Evolutionary conservation across 2,329 filamentous ascomycete genomes (phyloP).

Genomic region (Aspergillus pseudoviridinutans): DNA sequence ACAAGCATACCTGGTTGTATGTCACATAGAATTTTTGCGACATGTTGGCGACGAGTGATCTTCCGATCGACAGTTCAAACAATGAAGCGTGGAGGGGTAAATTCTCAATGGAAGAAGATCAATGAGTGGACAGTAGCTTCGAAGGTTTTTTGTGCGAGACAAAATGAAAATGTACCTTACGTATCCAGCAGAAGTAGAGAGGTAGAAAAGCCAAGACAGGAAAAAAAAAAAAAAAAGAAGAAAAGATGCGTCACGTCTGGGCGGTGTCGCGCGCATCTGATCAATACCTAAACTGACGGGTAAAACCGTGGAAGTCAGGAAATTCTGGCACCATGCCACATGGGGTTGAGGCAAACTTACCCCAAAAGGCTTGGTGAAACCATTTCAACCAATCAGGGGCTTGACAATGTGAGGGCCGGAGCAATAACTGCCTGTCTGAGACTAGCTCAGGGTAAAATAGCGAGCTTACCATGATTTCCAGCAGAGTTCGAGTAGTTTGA

Average conservation of each 20-base stretch:
- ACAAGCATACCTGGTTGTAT: slow-evolving; percentile 73
- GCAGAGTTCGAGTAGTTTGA: neutral
- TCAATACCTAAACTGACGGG: neutral
- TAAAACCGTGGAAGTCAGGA: neutral
- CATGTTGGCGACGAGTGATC: slow-evolving; percentile 51
- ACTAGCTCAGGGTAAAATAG: neutral
- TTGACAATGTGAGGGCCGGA: neutral
- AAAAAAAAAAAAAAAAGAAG: slow-evolving; percentile 1
- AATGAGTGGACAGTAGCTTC: neutral
- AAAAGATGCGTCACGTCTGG: neutral
- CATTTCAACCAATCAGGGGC: neutral
- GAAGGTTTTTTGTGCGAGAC: neutral
- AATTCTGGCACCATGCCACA: neutral
- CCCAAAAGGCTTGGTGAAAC: neutral
- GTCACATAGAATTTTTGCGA: slow-evolving; percentile 84
- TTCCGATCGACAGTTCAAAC: neutral
- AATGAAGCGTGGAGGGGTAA: slow-evolving; percentile 10
- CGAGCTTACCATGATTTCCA: neutral
- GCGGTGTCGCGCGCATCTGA: slow-evolving; percentile 7
- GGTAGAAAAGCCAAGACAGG: neutral
- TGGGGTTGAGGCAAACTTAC: neutral
- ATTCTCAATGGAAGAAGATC: slow-evolving; percentile 1
- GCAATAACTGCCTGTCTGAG: neutral
- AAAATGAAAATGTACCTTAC: neutral
- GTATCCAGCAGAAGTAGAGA: neutral